These are phyloP conservation scores for Clarireedia paspali DNA, from an alignment of 2,329 filamentous ascomycete species.

Conservation along the genomic window DNA sequence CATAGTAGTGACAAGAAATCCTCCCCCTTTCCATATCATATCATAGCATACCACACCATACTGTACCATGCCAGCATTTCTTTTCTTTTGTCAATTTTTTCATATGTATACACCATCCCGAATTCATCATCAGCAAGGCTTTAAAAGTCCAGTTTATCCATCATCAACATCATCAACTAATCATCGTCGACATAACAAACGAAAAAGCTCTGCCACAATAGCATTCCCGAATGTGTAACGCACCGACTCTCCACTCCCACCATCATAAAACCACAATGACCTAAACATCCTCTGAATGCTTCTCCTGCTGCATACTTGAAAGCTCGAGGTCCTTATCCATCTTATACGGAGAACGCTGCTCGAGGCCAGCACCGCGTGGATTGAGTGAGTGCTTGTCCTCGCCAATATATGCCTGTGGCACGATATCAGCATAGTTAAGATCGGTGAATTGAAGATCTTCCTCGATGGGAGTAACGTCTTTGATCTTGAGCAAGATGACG, in stretches of 20 bases:
- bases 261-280: no score
- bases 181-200: background rate
- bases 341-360: background rate
- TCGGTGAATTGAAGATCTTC: conserved; percentile 80
- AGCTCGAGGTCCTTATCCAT: background rate
- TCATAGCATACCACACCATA: no score
- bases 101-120: background rate
- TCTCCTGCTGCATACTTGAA: background rate
- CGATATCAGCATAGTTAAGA: conserved; percentile 68
- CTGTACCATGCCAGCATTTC: no score
- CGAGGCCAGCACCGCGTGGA: background rate
- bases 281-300: background rate
- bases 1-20: no score
- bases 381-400: background rate
- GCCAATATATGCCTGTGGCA: conserved; percentile 1
- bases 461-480: conserved; percentile 68
- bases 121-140: background rate
- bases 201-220: background rate
- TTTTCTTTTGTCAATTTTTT: no score
- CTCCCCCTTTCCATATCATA: no score
- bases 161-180: background rate
- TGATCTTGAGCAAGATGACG: conserved; percentile 67
- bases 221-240: background rate
- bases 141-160: no score
- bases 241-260: background rate